Conservation (phyloP, 805 yeast species). For the Metschnikowia reukaufii region DNA sequence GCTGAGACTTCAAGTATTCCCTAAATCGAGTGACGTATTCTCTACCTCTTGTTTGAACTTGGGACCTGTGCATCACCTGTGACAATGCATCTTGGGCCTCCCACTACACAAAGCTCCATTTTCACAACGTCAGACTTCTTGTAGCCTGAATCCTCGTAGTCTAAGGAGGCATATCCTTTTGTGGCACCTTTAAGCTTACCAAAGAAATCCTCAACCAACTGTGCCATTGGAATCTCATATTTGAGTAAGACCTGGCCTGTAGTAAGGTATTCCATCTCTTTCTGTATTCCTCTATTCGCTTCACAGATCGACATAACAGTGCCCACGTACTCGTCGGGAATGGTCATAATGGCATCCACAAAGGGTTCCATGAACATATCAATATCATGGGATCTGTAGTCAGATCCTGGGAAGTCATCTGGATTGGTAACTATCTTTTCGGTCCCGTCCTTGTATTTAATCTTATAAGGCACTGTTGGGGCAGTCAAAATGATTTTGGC, state of each 20-base stretch:
- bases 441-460: constrained; percentile 64
- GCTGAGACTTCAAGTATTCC: constrained; percentile 74
- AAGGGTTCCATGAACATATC: constrained; percentile 71
- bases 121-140: constrained; percentile 77
- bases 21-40: constrained; percentile 84
- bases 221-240: constrained; percentile 82
- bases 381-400: constrained; percentile 46
- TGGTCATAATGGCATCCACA: constrained; percentile 86
- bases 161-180: constrained; percentile 90
- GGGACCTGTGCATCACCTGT: constrained; percentile 81
- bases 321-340: constrained; percentile 89
- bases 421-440: constrained; percentile 80
- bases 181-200: constrained; percentile 90
- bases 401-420: constrained; percentile 80
- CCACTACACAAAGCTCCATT: constrained; percentile 90
- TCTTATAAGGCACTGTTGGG: constrained; percentile 91
- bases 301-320: constrained; percentile 85
- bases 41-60: constrained; percentile 68
- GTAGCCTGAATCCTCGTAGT: constrained; percentile 93
- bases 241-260: constrained; percentile 80
- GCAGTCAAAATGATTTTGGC: constrained; percentile 89
- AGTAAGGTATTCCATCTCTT: constrained; percentile 70
- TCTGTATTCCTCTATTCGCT: constrained; percentile 77
- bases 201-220: constrained; percentile 91
- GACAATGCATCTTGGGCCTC: constrained; percentile 88